Evolutionary conservation across 2,329 filamentous ascomycete species (phyloP).

Genomic region (Parastagonospora nodorum): DNA sequence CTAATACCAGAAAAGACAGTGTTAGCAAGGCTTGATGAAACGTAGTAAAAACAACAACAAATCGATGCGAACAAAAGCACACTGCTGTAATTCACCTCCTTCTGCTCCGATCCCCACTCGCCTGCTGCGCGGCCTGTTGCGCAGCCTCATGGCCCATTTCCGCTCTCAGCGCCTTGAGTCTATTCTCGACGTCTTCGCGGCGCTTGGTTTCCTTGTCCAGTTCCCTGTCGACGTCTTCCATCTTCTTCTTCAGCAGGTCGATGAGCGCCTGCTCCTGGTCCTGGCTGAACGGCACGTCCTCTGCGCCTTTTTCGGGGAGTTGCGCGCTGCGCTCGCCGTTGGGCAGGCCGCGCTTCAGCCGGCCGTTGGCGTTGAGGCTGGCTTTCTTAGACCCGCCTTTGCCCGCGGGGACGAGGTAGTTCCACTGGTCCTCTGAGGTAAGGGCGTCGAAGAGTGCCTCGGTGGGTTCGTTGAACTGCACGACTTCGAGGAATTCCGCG

Average conservation of each 20-base stretch:
- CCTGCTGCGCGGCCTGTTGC: conserved; percentile 45
- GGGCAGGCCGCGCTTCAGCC: conserved; percentile 41
- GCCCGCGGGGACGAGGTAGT: conserved; percentile 47
- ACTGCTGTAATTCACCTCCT: conserved; percentile 28
- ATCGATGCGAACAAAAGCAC: no score
- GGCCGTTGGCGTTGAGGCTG: conserved; percentile 36
- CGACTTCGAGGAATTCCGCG: conserved; percentile 86
- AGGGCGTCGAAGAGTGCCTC: conserved; percentile 88
- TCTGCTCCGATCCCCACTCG: conserved; percentile 43
- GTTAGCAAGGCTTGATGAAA: no score
- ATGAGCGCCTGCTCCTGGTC: conserved; percentile 43
- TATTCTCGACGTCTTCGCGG: conserved; percentile 38
- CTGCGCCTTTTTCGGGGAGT: conserved; percentile 40
- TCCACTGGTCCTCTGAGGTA: conserved; percentile 70
- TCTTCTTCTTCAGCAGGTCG: conserved; percentile 36
- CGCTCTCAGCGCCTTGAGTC: conserved; percentile 34
- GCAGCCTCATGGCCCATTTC: conserved; percentile 44
- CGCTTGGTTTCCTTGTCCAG: conserved; percentile 38
- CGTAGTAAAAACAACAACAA: no score
- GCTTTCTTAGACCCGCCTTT: conserved; percentile 52
- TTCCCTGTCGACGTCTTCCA: conserved; percentile 39
- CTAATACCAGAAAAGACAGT: no score
- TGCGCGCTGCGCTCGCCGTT: conserved; percentile 45
- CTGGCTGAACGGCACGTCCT: conserved; percentile 42
- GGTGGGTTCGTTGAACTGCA: conserved; percentile 96